Evolutionary conservation across 2,329 filamentous ascomycete species (phyloP), one percentile per base, ranked within the genome.

Genomic region (Stagonosporopsis tanaceti): DNA sequence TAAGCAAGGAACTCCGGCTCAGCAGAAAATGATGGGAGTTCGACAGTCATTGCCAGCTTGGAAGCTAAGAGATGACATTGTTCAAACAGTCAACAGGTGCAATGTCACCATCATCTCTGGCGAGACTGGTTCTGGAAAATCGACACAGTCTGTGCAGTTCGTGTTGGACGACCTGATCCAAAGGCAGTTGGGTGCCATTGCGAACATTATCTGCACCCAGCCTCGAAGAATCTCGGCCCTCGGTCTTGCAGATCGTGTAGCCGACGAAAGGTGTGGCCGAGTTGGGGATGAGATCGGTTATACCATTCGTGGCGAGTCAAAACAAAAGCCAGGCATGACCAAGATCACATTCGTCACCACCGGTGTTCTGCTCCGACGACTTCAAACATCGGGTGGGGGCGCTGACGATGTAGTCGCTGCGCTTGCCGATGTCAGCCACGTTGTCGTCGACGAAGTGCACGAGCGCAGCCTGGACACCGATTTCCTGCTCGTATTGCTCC

Each of bases 81-180:
- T 98, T 9, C 76, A 85, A 20, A 90, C 91, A 0, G 91, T 99
- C 46, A 84, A 84, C 39, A 80, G 83, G 4, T 87, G 94, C 69
- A 89, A 97, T 75, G 93, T 99, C 47, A 97, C 92, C 0, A 97
- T 99, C 69, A 95, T 99, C 67, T 96, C 93, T 40, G 95, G 95
- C 65, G 95, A 98, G 78, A 99, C 95, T 4, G 95, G 95, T 50
- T 97, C 92, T 17, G 95, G 95, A 71, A 99, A 99, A 77, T 97
- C 92, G 46, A 98, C 95, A 0, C 95, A 99, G 75, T 95, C 92
- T 2, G 92, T 98, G 32, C 95, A 99, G 75, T 99, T 98, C 76
- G 84, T 99, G 40, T 82, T 99, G 1, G 95, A 99, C 69, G 92
- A 98, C 67, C 81, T 98, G 62, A 96, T 97, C 67, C 83, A 85